These are phyloP conservation scores for Rubroboletus pulcherrimus DNA, from an alignment of 768 basidiomycete species.

Conservation along the genomic window DNA sequence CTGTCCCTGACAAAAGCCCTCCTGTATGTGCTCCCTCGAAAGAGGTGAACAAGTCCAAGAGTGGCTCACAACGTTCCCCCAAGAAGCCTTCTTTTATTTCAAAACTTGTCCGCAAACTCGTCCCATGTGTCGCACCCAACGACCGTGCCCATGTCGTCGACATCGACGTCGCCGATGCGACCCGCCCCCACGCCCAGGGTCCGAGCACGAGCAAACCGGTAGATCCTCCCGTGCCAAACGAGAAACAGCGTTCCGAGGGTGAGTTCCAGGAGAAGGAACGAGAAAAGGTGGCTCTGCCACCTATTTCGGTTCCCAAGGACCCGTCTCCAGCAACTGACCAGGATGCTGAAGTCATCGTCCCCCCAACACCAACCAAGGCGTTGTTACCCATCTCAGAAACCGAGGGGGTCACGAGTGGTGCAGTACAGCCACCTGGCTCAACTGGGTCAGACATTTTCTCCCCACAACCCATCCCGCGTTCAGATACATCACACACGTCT, in stretches of 20 bases:
- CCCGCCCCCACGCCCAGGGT: slow-evolving; percentile 17
- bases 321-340: slow-evolving; percentile 15
- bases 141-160: slow-evolving; percentile 44
- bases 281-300: slow-evolving; percentile 32
- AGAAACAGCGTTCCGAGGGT: slow-evolving; percentile 26
- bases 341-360: slow-evolving; percentile 40
- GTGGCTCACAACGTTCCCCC: slow-evolving; percentile 32
- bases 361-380: slow-evolving; percentile 45
- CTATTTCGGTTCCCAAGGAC: slow-evolving; percentile 22
- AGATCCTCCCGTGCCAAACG: slow-evolving; percentile 21
- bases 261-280: slow-evolving; percentile 33
- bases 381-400: slow-evolving; percentile 68
- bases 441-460: slow-evolving; percentile 44
- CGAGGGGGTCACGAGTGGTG: slow-evolving; percentile 85
- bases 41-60: slow-evolving; percentile 33
- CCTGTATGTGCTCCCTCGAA: slow-evolving; percentile 33
- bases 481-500: slow-evolving; percentile 23
- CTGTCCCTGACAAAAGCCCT: slow-evolving; percentile 26
- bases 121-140: slow-evolving; percentile 63
- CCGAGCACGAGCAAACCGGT: slow-evolving; percentile 20
- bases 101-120: slow-evolving; percentile 55
- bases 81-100: slow-evolving; percentile 55
- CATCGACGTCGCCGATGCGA: slow-evolving; percentile 29
- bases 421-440: slow-evolving; percentile 88
- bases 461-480: slow-evolving; percentile 22